phyloP scores from a whole-genome alignment of 768 basidiomycete genomes.

The Kwoniella dendrophila region DNA sequence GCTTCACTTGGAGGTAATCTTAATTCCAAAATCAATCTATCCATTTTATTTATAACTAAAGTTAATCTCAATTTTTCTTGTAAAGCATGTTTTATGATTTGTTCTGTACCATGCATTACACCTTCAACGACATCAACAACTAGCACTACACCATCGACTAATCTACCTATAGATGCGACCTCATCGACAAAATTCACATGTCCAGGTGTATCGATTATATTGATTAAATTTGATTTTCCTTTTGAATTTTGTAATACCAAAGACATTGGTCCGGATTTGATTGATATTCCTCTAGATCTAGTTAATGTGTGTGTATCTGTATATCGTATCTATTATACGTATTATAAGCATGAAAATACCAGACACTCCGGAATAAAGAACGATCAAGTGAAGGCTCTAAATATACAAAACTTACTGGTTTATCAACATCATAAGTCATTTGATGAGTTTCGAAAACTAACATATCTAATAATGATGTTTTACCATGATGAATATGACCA shows the following conservation, averaged over 20 bases:
- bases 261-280: constrained; percentile 97
- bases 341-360: too few species aligned
- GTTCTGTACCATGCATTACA: constrained; percentile 92
- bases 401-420: constrained; percentile 64
- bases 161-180: constrained; percentile 80
- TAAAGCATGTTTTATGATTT: constrained; percentile 81
- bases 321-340: constrained; percentile 81
- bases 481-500: constrained; percentile 96
- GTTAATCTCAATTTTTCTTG: constrained; percentile 87
- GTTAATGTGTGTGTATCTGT: constrained; percentile 93
- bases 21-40: constrained; percentile 92
- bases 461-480: constrained; percentile 96
- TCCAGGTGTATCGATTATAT: constrained; percentile 95
- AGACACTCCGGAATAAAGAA: background rate
- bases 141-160: constrained; percentile 86
- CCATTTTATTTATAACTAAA: constrained; percentile 95
- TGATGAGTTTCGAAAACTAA: constrained; percentile 95
- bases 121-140: constrained; percentile 99
- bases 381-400: background rate
- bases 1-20: constrained; percentile 94
- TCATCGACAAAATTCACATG: constrained; percentile 99
- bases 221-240: constrained; percentile 90
- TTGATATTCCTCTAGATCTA: constrained; percentile 83
- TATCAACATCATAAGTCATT: constrained; percentile 88
- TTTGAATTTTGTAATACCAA: constrained; percentile 78